Percentiles rank a stretch among this genome's conserved stretches.
These are phyloP conservation scores for Colletotrichum camelliae DNA, from an alignment of 2,329 filamentous ascomycete species.

Conservation along the genomic window DNA sequence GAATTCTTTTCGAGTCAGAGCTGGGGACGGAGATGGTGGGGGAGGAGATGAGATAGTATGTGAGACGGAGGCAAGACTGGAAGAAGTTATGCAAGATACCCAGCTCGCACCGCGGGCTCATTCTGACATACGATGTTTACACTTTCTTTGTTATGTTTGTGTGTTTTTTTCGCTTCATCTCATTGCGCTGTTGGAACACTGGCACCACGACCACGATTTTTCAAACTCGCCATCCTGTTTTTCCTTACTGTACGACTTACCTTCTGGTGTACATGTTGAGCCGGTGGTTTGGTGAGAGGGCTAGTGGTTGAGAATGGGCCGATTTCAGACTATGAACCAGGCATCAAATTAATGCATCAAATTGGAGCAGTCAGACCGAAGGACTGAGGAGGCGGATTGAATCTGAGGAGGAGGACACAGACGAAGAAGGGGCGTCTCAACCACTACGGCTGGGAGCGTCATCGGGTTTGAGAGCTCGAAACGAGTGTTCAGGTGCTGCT, in stretches of 20 bases:
- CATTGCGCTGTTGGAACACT: constrained; percentile 13
- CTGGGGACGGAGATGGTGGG: constrained; percentile 23
- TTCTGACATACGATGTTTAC: constrained; percentile 35
- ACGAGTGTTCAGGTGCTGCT: not conserved
- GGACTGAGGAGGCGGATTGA: not conserved
- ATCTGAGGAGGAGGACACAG: not conserved
- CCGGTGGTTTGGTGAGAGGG: not conserved
- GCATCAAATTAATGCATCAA: not conserved
- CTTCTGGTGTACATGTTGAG: constrained; percentile 17
- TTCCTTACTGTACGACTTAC: constrained; percentile 14
- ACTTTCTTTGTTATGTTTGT: constrained; percentile 19
- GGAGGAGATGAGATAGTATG: not conserved
- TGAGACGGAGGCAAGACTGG: constrained; percentile 17
- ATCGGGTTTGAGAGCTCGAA: not conserved
- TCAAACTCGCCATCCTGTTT: not conserved
- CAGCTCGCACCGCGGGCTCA: constrained; percentile 42
- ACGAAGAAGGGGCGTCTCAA: not conserved
- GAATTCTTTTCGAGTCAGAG: constrained; percentile 25
- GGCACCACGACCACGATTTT: not conserved
- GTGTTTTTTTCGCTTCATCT: constrained; percentile 4
- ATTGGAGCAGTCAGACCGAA: not conserved
- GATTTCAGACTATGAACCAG: not conserved
- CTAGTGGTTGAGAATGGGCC: not conserved
- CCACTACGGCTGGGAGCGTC: not conserved
- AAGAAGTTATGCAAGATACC: constrained; percentile 42